Evolutionary conservation across 129 eudicot species (phyloP), one percentile per base, ranked within the genome.

Genomic region (Ambrosia trifida): DNA sequence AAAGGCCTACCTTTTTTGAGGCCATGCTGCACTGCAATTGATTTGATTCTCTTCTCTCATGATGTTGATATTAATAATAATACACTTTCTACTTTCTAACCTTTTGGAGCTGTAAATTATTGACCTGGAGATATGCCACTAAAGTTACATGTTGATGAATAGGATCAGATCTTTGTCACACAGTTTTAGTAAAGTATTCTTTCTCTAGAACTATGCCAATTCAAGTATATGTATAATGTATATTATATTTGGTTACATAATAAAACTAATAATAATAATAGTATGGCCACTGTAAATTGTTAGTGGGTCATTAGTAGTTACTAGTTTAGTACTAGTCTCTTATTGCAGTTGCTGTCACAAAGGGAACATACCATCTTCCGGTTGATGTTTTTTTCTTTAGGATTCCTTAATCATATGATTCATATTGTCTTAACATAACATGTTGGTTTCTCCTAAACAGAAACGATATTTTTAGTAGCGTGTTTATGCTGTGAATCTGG

Each of bases 401-500:
- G 54, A 16, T 35, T 14, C 67, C 7, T 50, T 18, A 33, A 17
- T 70, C 53, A 19, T 54, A 56, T 33, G 40, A 11, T 43, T 58
- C 43, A 3, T 59, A 44, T 61, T 19, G 52, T 62, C 52, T 49
- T 33, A 72, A 72, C 60, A 31, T 72, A 41, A 60, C 58, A 72
- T 47, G 76, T 43, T 72, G 69, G 13, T 24, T 53, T 41, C 14
- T 16, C 12, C 18, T 8, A 41, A 63, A 50, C 57, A 53, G 47
- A 11, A 66, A 28, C 24, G 59, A 68, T 24, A 12, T 28, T 53
- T 14, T 71, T 33, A 61, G 66, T 70, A 78, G 44, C 57, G 31
- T 70, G 74, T 19, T 62, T 76, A 50, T 83, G 83, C 41, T 61
- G 64, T 70, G 69, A 77, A 77, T 72, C 63, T 57, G 68, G 70